Evolutionary conservation across 495 filamentous ascomycete species (phyloP).

Genomic region (Mytilinidion resinicola): DNA sequence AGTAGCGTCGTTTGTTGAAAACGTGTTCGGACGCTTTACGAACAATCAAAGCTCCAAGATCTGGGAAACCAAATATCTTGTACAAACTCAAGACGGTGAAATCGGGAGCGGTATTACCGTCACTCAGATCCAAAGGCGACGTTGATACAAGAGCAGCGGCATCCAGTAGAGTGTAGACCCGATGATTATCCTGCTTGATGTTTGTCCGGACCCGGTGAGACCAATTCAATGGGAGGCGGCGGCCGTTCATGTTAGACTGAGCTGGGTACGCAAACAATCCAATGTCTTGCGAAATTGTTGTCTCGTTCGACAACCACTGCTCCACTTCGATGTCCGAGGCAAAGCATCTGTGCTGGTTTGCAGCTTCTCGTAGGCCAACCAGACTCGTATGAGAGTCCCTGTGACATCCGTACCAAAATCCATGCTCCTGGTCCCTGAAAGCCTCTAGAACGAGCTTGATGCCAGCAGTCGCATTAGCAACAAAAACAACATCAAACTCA

Average conservation of each 20-base stretch:
- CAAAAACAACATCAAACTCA: conserved; percentile 84
- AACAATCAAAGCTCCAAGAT: conserved; percentile 82
- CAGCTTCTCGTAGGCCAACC: conserved; percentile 72
- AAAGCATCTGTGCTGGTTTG: conserved; percentile 59
- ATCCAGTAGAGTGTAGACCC: conserved; percentile 73
- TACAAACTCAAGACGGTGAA: conserved; percentile 89
- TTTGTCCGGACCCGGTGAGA: conserved; percentile 45
- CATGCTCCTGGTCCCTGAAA: conserved; percentile 54
- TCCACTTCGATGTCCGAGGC: conserved; percentile 58
- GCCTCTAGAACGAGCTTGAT: conserved; percentile 80
- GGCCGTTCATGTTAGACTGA: conserved; percentile 93
- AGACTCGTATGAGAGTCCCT: conserved; percentile 81
- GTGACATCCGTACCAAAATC: conserved; percentile 82
- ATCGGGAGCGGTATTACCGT: conserved; percentile 60
- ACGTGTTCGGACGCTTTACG: conserved; percentile 59
- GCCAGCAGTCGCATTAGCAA: conserved; percentile 85
- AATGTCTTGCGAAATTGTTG: neutral
- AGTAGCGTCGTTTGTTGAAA: conserved; percentile 65
- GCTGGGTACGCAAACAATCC: conserved; percentile 77
- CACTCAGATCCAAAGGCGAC: conserved; percentile 63
- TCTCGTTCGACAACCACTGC: conserved; percentile 46
- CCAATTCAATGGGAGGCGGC: conserved; percentile 68
- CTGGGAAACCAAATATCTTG: conserved; percentile 95
- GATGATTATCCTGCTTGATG: conserved; percentile 15
- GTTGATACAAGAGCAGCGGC: conserved; percentile 81